Base-by-base conservation (phyloP, 352 stramenopile genomes). In the Poterioochromonas sp. region DNA sequence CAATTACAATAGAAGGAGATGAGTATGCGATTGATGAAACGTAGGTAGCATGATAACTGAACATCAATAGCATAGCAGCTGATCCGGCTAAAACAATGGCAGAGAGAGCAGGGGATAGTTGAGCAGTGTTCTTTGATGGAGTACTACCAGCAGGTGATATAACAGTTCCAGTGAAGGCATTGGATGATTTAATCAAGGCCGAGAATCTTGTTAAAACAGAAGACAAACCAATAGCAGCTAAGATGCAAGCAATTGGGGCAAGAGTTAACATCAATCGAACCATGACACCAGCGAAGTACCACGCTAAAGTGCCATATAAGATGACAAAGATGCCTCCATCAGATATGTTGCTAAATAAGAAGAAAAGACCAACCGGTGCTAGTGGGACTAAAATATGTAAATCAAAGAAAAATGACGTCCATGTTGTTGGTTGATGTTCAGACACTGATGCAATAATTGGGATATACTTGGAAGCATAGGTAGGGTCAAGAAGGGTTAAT, bases 351-450 rank as follows among this genome's bases (percentile, higher is more conserved):
- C 86, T 84, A 84, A 95, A 95, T 29, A 94, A 83, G 68, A 94
- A 91, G 80, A 92, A 93, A 32, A 96, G 85, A 73, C 92, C 92
- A 26, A 96, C 86, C 0, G 91, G 92, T n/a, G 90, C 89, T 74
- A 96, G 89, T 12, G 88, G 90, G 73, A 95, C 90, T 18, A 94
- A 84, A 76, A 94, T 86, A 84, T 96, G 89, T 37, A 96, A 83
- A 81, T 96, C 90, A 80, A 95, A 92, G 82, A 93, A 96, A 87
- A 94, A 97, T 60, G 91, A 93, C 41, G 91, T 94, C 90, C 90
- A 95, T 65, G 88, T 94, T 53, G 92, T 94, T 41, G 92, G 91
- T 84, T 97, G 92, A 85, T 97, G 92, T 82, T 96, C 92, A 47
- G 87, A 91, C 39, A 97, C 91, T 0, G 89, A 95, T 20, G 91